Evolutionary conservation across 2,329 filamentous ascomycete genomes (phyloP).

Genomic region (Didymella lethalis): DNA sequence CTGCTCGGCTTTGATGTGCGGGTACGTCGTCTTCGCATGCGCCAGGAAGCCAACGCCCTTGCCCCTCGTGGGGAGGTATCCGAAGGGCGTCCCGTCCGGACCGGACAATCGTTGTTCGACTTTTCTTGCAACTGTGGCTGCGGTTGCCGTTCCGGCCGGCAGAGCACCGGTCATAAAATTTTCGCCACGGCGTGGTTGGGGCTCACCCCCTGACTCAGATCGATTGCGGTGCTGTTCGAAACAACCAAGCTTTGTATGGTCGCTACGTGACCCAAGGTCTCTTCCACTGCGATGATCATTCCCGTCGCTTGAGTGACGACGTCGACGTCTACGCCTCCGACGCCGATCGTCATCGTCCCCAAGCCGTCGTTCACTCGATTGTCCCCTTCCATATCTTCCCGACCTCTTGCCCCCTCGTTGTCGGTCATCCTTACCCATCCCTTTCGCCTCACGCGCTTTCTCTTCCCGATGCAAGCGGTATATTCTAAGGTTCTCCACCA

Average conservation of each 20-base stretch:
- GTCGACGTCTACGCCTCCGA: neutral
- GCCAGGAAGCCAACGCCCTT: slow-evolving; percentile 29
- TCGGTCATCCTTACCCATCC: neutral
- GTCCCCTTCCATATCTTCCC: too few species aligned
- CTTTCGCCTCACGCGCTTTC: slow-evolving; percentile 5
- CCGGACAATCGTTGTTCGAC: slow-evolving; percentile 7
- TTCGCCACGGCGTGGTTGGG: neutral
- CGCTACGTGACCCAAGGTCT: neutral
- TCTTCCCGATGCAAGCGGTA: slow-evolving; percentile 30
- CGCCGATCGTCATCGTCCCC: neutral
- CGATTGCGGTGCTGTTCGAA: neutral
- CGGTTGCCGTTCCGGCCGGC: neutral
- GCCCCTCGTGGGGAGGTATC: slow-evolving; percentile 26
- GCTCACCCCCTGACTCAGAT: neutral
- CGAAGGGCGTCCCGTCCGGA: slow-evolving; percentile 31
- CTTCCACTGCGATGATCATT: neutral
- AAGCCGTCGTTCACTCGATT: neutral
- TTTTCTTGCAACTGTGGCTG: neutral
- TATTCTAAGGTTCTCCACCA: slow-evolving; percentile 31
- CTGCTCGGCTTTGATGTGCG: slow-evolving; percentile 35
- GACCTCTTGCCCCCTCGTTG: too few species aligned
- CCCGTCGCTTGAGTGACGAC: too few species aligned
- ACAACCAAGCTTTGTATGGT: neutral
- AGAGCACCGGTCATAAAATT: neutral
- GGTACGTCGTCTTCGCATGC: slow-evolving; percentile 32